phyloP scores from a whole-genome alignment of 768 basidiomycete genomes.

The Cystoderma amianthinum region DNA sequence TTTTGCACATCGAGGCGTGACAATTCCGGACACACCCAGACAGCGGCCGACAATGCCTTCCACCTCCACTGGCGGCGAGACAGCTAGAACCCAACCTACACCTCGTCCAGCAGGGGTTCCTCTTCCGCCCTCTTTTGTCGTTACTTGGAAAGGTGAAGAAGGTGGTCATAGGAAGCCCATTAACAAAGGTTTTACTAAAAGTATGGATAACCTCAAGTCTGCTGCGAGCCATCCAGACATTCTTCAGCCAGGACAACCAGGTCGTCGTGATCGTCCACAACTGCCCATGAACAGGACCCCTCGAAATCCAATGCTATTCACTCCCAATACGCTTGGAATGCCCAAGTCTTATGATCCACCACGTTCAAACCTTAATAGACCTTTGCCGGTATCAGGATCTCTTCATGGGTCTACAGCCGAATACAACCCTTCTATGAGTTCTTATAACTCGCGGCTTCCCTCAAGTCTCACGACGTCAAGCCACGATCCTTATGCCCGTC shows the following conservation, averaged over 20 bases:
- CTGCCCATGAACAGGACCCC: slow-evolving; percentile 26
- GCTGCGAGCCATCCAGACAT: slow-evolving; percentile 22
- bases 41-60: slow-evolving; percentile 26
- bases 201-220: slow-evolving; percentile 47
- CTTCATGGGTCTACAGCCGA: slow-evolving; percentile 23
- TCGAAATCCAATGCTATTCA: slow-evolving; percentile 10
- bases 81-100: slow-evolving; percentile 19
- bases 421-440: slow-evolving; percentile 16
- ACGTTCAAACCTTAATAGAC: slow-evolving; percentile 22
- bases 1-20: slow-evolving; percentile 20
- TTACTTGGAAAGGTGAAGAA: slow-evolving; percentile 44
- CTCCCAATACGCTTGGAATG: slow-evolving; percentile 19
- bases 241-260: slow-evolving; percentile 19
- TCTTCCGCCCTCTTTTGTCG: slow-evolving; percentile 39
- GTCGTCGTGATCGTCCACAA: slow-evolving; percentile 22
- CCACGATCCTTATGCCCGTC: slow-evolving; percentile 55
- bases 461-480: slow-evolving; percentile 30
- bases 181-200: slow-evolving; percentile 34
- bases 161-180: slow-evolving; percentile 27
- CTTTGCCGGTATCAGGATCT: slow-evolving; percentile 35
- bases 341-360: slow-evolving; percentile 38
- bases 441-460: slow-evolving; percentile 4
- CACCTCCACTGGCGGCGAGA: slow-evolving; percentile 16
- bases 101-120: slow-evolving; percentile 31
- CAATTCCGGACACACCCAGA: slow-evolving; percentile 29